Base-by-base conservation (phyloP, 139 green algal species). In the Eudorina sp. region DNA sequence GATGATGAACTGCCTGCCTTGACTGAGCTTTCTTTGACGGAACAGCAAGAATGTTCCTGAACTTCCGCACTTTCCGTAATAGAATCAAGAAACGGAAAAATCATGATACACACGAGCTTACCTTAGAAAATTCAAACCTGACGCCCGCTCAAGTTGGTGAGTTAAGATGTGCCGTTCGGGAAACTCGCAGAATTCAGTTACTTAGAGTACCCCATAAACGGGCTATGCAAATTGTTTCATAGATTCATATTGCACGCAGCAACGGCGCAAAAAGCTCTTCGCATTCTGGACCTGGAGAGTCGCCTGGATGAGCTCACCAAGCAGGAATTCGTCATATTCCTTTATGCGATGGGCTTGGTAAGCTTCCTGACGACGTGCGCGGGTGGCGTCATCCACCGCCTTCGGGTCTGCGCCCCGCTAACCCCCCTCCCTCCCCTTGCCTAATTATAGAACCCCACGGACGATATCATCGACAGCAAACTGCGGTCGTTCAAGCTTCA, bases 341-440 rank as follows among this genome's bases (percentile, higher is more conserved):
- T 94, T 0, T 94, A 91, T 53, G 81, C 89, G 4, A 86, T 94
- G 23, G 90, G 92, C 38, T 53, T 94, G 88, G 92, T 94, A 55
- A 90, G 92, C 7, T 14, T 72, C 21, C 55, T 66, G 55, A 66
- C 55, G 18, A 8, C 48, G 27, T 21, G 4, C 76, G 14, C 77
- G 31, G 27, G 5, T 1, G n/a, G 11, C 27, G 16, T 82, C n/a
- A 8, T n/a, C 46, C 0, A 16, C n/a, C 2, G 29, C n/a, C 64
- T 64, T 19, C 84, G n/a, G n/a, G n/a, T 27, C 38, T 64, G 14
- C 36, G 29, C 18, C 43, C 45, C n/a, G 8, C 40, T 43, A 75
- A 48, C 68, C 68, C 36, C 68, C 48, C 23, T 29, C 55, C 55
- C 62, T 29, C 29, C 62, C 43, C 4, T n/a, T n/a, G 66, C 23